Base-by-base conservation (phyloP, 805 yeast species). In the Naumovozyma dairenensis region DNA sequence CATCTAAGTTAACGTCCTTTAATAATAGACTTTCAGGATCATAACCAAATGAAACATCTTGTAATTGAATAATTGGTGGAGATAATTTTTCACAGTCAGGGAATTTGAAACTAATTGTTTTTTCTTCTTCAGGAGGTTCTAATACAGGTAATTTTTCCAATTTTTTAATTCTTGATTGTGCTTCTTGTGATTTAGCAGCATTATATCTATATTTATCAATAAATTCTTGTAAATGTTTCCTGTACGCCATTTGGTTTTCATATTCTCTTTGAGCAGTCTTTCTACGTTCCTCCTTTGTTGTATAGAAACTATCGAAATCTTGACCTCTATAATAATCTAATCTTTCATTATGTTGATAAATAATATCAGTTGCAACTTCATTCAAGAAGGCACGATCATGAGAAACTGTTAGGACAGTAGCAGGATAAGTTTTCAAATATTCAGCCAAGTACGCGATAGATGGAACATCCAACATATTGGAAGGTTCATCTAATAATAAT, bases 391-490 rank as follows among this genome's bases (percentile, higher is more conserved):
- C 85, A 54, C 98, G 78, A 61, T 92, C 99, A 68, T 92, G 99
- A 36, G 98, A 92, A 29, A 92, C 99, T 28, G 89, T 94, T 43
- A 92, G 66, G 2, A 92, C 92, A 0, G 98, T 92, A 1, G 95
- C 74, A 35, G 94, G 87, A 57, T 92, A 92, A 6, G 83, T 69
- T 55, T 84, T 94, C 47, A 92, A 65, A 56, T 92, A 92, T 46
- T 82, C 76, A 8, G 97, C 89, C 54, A 92, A 69, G 58, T 77
- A 92, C 2, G 96, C 89, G 57, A 92, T 84, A 35, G 97, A 87
- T 19, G 98, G 99, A 59, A 92, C 96, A 74, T 92, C 99, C 94
- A 92, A 82, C 96, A 87, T 92, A 79, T 92, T 92, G 41, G 97
- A 87, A 52, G 99, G 99, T 71, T 92, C 99, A 74, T 92, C 98